A percentile compares a stretch with the other conserved stretches of the same genome.
Evolutionary conservation across 768 basidiomycete genomes (phyloP).

Genomic region (Lyophyllum semitale): DNA sequence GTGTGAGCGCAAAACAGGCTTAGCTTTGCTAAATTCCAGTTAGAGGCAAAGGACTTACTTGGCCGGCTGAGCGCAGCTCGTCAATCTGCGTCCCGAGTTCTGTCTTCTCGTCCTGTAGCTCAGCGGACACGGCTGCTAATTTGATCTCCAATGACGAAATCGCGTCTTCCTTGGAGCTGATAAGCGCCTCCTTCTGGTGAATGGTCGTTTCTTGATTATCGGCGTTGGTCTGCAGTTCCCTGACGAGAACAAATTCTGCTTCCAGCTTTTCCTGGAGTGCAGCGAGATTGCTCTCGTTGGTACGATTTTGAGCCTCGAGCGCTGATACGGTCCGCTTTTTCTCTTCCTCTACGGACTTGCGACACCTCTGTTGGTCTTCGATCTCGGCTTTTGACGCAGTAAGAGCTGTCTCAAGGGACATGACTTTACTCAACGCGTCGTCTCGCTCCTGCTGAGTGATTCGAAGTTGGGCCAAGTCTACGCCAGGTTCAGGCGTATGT

Average conservation of each 20-base stretch:
- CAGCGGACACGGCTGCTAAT: slow-evolving; percentile 27
- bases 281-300: slow-evolving; percentile 40
- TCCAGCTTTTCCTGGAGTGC: slow-evolving; percentile 35
- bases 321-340: slow-evolving; percentile 37
- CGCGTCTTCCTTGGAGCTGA: slow-evolving; percentile 62
- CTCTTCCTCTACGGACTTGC: slow-evolving; percentile 49
- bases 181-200: slow-evolving; percentile 47
- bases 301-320: slow-evolving; percentile 48
- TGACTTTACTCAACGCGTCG: slow-evolving; percentile 36
- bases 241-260: slow-evolving; percentile 40
- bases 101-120: slow-evolving; percentile 54
- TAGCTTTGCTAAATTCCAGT: slow-evolving; percentile 4
- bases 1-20: slow-evolving; percentile 7
- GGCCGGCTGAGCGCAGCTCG: slow-evolving; percentile 84
- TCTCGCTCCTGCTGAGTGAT: slow-evolving; percentile 47
- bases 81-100: slow-evolving; percentile 79
- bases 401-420: slow-evolving; percentile 45
- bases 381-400: slow-evolving; percentile 42
- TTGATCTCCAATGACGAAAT: slow-evolving; percentile 51
- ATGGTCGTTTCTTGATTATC: slow-evolving; percentile 51
- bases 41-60: slow-evolving; percentile 47
- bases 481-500: slow-evolving; percentile 31
- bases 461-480: slow-evolving; percentile 45
- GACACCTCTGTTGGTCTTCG: slow-evolving; percentile 43
- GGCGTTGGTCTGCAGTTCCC: slow-evolving; percentile 53